Evolutionary conservation across 1,284 basidiomycete genomes (phyloP).

Genomic region (Xerocomus cyaneibrunnescens): DNA sequence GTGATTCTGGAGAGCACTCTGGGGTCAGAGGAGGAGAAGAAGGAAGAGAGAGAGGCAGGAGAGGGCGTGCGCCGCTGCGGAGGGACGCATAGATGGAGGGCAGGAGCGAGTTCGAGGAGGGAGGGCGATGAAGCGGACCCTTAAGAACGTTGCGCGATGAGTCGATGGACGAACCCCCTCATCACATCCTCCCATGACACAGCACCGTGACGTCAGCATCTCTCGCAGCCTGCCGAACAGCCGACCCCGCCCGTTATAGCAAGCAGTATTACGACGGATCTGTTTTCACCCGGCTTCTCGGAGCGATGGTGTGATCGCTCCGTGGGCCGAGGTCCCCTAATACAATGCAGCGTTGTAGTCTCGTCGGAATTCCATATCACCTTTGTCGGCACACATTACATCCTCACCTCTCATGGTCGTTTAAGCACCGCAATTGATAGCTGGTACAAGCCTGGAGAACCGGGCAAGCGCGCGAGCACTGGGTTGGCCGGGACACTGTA

Average conservation of each 20-base stretch:
- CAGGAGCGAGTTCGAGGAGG: neutral
- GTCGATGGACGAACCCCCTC: neutral
- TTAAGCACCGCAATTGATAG: constrained; percentile 30
- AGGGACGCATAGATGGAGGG: constrained; percentile 13
- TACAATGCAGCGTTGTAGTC: no score
- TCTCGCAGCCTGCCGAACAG: no score
- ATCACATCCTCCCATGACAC: neutral
- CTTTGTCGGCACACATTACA: constrained; percentile 73
- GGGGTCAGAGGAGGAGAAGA: no score
- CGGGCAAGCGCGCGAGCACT: constrained; percentile 68
- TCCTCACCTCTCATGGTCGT: constrained; percentile 60
- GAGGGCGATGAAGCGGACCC: neutral
- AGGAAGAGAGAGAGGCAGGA: constrained; percentile 2
- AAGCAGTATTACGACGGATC: no score
- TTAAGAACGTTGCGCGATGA: neutral
- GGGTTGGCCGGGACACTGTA: constrained; percentile 65
- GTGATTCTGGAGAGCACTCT: no score
- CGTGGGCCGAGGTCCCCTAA: constrained; percentile 25
- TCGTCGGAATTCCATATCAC: constrained; percentile 73
- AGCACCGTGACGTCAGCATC: constrained; percentile 14
- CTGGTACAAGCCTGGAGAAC: constrained; percentile 69
- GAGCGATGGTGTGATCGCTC: no score
- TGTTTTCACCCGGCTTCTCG: no score
- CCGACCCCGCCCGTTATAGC: no score
- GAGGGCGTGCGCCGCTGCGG: neutral